Base-by-base conservation (phyloP, 164 flowering plant genomes). In the Vitis rupestris region DNA sequence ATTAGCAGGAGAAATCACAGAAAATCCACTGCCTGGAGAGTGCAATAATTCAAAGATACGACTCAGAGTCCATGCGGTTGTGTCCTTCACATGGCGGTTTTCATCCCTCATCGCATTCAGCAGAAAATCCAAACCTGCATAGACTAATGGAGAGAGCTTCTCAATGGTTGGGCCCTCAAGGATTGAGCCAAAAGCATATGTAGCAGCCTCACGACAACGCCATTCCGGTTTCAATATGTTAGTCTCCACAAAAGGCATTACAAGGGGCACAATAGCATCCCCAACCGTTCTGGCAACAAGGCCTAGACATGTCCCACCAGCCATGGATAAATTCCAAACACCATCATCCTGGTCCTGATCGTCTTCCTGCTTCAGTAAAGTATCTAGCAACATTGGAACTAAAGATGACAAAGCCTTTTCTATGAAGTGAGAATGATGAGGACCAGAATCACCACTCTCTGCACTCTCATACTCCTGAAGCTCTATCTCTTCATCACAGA, bases 21-120 rank as follows among this genome's bases (percentile, higher is more conserved):
- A 83, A 79, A 82, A 84, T 4, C 87, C 92, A 74, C 52, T 60
- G 30, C 78, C 78, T 27, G 94, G 91, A 51, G 75, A 50, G 70
- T 92, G 93, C 70, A 92, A 27, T 16, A 90, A 59, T 82, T 92
- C 94, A 81, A 92, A 92, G 19, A 90, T 87, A 65, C 95, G 82
- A 61, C 93, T 75, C 14, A 91, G 83, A 59, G 94, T 82, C 97
- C 94, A 91, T 37, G 97, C 97, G 66, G 94, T 91, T 5, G 92
- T 91, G 71, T 89, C 94, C 82, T 83, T 87, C 30, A 88, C 94
- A 65, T 89, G 94, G 70, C 79, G 84, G 72, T 88, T 90, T 49
- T 75, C 81, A 76, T 88, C 94, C 61, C 70, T 86, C 86, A 82
- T 83, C 3, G 93, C 88, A 64, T 74, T 84, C 15, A 92, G 90